These are phyloP conservation scores for Citeromyces matritensis DNA, from an alignment of 805 yeast species.

Conservation along the genomic window DNA sequence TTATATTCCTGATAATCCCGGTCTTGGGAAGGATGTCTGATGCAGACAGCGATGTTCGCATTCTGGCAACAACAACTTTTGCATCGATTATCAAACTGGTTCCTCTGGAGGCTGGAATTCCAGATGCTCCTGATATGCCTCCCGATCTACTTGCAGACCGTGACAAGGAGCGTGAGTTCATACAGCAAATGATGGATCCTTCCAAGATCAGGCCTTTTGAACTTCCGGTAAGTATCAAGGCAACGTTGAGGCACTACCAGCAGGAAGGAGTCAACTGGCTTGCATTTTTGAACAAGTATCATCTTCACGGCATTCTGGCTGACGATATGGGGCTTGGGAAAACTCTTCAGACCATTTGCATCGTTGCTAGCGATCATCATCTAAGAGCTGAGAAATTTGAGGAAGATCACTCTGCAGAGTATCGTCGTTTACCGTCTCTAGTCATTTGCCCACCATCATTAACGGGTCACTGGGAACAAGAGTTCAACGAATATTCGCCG, in stretches of 20 bases:
- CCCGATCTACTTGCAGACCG: conserved; percentile 71
- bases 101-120: conserved; percentile 94
- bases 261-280: conserved; percentile 99
- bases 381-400: conserved; percentile 58
- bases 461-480: conserved; percentile 99
- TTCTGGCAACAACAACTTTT: conserved; percentile 87
- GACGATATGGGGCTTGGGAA: conserved; percentile 99
- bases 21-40: conserved; percentile 97
- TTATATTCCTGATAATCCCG: conserved; percentile 91
- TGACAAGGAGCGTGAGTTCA: conserved; percentile 86
- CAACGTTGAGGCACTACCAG: conserved; percentile 86
- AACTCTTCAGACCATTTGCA: conserved; percentile 92
- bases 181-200: conserved; percentile 97
- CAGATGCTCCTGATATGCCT: conserved; percentile 90
- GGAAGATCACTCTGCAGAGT: conserved; percentile 46
- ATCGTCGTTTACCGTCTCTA: conserved; percentile 66
- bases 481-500: conserved; percentile 80
- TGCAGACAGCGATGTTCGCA: conserved; percentile 74
- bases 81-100: conserved; percentile 92
- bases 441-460: conserved; percentile 94
- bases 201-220: conserved; percentile 76
- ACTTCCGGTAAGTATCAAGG: conserved; percentile 83
- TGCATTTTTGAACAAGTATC: conserved; percentile 87
- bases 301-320: conserved; percentile 92
- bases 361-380: conserved; percentile 91